These are phyloP conservation scores for Graphilbum ipis-grandicollis DNA, from an alignment of 2,329 filamentous ascomycete species.

Conservation along the genomic window DNA sequence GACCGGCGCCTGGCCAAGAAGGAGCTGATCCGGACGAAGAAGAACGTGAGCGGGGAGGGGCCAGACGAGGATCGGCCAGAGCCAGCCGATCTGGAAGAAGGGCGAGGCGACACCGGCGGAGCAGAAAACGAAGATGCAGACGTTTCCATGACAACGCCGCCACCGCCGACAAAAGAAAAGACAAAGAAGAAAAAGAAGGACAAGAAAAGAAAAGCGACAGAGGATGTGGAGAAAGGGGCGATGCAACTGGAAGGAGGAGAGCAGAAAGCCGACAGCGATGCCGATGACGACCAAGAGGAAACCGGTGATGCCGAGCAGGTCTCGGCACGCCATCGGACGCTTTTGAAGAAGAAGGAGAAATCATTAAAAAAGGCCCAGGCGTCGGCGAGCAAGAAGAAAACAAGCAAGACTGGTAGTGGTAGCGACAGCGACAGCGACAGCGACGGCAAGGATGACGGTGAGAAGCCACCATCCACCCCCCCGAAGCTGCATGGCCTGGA, in stretches of 20 bases:
- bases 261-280: too few relatives aligned
- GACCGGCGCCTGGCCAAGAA: background rate
- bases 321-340: constrained; percentile 24
- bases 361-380: constrained; percentile 31
- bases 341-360: constrained; percentile 38
- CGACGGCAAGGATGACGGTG: background rate
- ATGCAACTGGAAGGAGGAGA: too few relatives aligned
- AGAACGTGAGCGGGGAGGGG: background rate
- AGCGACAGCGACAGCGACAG: background rate
- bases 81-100: background rate
- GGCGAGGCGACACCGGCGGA: background rate
- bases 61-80: background rate
- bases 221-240: constrained; percentile 5
- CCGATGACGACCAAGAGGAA: too few relatives aligned
- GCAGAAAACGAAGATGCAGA: background rate
- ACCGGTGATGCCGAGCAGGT: too few relatives aligned
- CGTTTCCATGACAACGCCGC: background rate
- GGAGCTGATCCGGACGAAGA: background rate
- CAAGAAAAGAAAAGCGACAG: constrained; percentile 6
- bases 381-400: constrained; percentile 15
- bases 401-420: constrained; percentile 6
- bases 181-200: constrained; percentile 3
- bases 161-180: background rate
- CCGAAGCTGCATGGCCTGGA: constrained; percentile 51
- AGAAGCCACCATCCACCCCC: background rate